Percentiles rank a stretch among this genome's conserved stretches.
Conservation (phyloP, 2,329 filamentous ascomycete species). For the Celoporthe dispersa region DNA sequence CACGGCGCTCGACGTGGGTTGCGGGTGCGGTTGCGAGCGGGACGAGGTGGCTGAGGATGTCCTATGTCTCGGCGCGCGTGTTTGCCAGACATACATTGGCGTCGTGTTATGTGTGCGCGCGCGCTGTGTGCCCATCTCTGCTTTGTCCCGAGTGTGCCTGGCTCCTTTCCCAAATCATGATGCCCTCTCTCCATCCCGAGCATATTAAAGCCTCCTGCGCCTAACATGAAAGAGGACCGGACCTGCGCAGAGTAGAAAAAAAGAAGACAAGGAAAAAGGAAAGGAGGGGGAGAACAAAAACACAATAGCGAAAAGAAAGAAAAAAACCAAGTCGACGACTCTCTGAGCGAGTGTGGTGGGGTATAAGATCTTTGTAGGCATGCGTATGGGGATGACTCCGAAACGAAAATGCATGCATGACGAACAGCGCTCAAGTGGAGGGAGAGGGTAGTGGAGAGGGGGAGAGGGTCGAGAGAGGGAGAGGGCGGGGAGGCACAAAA, state of each 20-base stretch:
- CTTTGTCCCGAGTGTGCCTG: background rate
- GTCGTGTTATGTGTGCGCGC: background rate
- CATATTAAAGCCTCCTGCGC: constrained; percentile 15
- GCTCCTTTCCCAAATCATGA: background rate
- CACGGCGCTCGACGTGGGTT: too few relatives aligned
- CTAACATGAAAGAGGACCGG: constrained; percentile 12
- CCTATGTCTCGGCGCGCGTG: background rate
- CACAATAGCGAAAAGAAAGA: background rate
- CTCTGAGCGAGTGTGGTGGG: constrained; percentile 28
- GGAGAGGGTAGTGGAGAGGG: background rate
- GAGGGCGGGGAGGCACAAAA: background rate
- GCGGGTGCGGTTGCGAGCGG: background rate
- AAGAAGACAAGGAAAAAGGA: background rate
- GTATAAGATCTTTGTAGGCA: constrained; percentile 21
- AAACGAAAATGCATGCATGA: constrained; percentile 16
- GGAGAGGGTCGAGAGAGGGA: background rate
- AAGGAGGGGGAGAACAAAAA: too few relatives aligned
- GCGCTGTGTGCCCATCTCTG: background rate
- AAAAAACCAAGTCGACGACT: constrained; percentile 1
- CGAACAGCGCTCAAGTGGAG: constrained; percentile 14
- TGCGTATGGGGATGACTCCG: background rate
- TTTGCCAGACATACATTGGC: background rate
- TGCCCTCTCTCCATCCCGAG: background rate
- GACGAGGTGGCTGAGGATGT: background rate
- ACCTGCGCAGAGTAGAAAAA: background rate